phyloP scores from a whole-genome alignment of 352 stramenopile species.

The Phytophthora fragariae region DNA sequence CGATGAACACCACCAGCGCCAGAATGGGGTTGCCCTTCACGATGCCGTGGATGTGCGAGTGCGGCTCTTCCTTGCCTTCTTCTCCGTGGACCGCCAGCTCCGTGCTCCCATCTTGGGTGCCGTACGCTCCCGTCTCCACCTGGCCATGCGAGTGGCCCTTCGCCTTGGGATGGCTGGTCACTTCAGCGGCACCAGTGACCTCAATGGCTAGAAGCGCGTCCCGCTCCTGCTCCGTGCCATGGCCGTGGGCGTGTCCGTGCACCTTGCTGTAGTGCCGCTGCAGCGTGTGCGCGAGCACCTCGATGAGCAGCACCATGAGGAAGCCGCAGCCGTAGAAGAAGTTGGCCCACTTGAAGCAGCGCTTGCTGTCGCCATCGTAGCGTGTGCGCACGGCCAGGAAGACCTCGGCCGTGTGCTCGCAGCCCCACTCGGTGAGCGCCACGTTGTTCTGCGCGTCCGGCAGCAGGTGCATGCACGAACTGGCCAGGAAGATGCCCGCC shows the following conservation, averaged over 20 bases:
- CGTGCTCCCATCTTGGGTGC: slow-evolving; percentile 29
- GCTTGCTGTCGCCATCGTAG: slow-evolving; percentile 41
- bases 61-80: slow-evolving; percentile 34
- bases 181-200: slow-evolving; percentile 17
- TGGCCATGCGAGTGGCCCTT: slow-evolving; percentile 23
- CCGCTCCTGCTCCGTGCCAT: slow-evolving; percentile 29
- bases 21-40: slow-evolving; percentile 69
- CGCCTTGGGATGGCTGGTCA: slow-evolving; percentile 15
- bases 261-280: slow-evolving; percentile 52
- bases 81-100: slow-evolving; percentile 7
- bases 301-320: slow-evolving; percentile 75
- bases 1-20: slow-evolving; percentile 79
- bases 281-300: slow-evolving; percentile 71
- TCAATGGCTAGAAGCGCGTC: slow-evolving; percentile 37
- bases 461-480: slow-evolving; percentile 83
- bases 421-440: slow-evolving; percentile 57
- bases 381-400: slow-evolving; percentile 42
- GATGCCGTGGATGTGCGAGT: slow-evolving; percentile 73
- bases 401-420: slow-evolving; percentile 46
- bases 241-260: slow-evolving; percentile 14
- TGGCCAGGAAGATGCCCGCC: slow-evolving; percentile 81
- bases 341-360: slow-evolving; percentile 80
- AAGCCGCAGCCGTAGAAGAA: slow-evolving; percentile 86
- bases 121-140: slow-evolving; percentile 36
- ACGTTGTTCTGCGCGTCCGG: slow-evolving; percentile 76